A percentile compares a stretch with the other conserved stretches of the same genome.
Evolutionary conservation across 2,329 filamentous ascomycete species (phyloP).

Genomic region (Phialophora chinensis): DNA sequence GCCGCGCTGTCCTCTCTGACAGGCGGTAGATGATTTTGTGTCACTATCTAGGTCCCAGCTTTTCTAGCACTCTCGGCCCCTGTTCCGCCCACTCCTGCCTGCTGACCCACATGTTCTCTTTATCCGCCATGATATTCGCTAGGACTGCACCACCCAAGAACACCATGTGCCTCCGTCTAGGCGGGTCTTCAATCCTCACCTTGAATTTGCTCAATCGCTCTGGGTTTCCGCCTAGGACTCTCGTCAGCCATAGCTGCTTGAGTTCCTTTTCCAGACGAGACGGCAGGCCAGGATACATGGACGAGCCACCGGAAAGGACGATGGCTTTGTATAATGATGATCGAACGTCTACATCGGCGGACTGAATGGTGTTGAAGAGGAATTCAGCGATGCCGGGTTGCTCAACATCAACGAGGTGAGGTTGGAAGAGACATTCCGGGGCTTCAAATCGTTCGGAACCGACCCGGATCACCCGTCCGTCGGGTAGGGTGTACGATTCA

Average conservation of each 20-base stretch:
- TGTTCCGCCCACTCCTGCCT: conserved; percentile 98
- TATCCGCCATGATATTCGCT: conserved; percentile 98
- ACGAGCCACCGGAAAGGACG: conserved; percentile 92
- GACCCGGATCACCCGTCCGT: conserved; percentile 93
- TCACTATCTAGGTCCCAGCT: conserved; percentile 80
- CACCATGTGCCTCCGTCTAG: conserved; percentile 97
- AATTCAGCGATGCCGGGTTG: conserved; percentile 96
- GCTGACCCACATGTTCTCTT: conserved; percentile 98
- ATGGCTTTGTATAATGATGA: conserved; percentile 96
- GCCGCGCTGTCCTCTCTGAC: neutral
- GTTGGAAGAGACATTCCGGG: conserved; percentile 97
- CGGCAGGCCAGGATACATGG: conserved; percentile 97
- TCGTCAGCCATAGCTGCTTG: conserved; percentile 97
- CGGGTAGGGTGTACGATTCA: conserved; percentile 95
- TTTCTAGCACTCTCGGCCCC: conserved; percentile 81
- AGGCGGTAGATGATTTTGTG: neutral
- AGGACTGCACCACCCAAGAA: conserved; percentile 95
- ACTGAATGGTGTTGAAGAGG: conserved; percentile 97
- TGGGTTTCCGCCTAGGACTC: conserved; percentile 86
- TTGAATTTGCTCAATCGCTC: conserved; percentile 98
- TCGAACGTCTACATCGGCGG: conserved; percentile 92
- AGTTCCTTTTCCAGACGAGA: conserved; percentile 96
- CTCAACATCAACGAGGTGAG: conserved; percentile 95
- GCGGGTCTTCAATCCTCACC: conserved; percentile 97
- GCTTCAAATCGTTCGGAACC: conserved; percentile 98